Evolutionary conservation across 164 flowering plant genomes (phyloP), one percentile per base, ranked within the genome.

Genomic region (Liriodendron chinense): DNA sequence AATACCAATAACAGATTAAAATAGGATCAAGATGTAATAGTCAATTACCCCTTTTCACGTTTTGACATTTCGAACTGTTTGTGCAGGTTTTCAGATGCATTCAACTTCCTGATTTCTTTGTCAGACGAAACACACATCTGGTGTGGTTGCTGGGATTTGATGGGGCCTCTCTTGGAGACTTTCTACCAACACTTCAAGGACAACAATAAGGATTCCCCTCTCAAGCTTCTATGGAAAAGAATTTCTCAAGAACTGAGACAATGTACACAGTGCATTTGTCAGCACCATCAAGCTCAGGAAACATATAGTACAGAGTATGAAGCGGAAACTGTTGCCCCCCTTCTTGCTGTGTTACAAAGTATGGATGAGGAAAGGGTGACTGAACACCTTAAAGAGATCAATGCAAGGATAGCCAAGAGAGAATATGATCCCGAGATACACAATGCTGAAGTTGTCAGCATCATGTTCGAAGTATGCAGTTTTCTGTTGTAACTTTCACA

Each of bases 281-380:
- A 92, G 85, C 91, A 95, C 74, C 97, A 95, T 81, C 94, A 92
- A 79, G 92, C 97, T 43, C 92, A 86, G 78, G 92, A 92, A 75
- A 84, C 80, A 85, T 93, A 92, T 78, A 68, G 26, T 22, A 28
- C 65, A 25, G 98, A 95, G 81, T 93, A 92, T 73, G 98, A 95
- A 61, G 77, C 71, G 9, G 83, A 84, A 68, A 79, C 87, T 9
- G 76, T 93, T 57, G 83, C 87, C 70, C 94, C 94, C 18, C 97
- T 95, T 71, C 93, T 95, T 77, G 80, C 73, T 77, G 91, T 91
- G 25, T 76, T 95, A 80, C 87, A 70, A 26, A 77, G 72, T 50
- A 92, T 95, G 78, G 98, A 95, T 80, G 96, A 93, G 82, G 98
- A 92, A 76, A 88, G 98, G 81, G 90, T 95, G 22, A 75, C 87